These are phyloP conservation scores for Acacia crassicarpa DNA, from an alignment of 306 rosid genomes.

Conservation along the genomic window DNA sequence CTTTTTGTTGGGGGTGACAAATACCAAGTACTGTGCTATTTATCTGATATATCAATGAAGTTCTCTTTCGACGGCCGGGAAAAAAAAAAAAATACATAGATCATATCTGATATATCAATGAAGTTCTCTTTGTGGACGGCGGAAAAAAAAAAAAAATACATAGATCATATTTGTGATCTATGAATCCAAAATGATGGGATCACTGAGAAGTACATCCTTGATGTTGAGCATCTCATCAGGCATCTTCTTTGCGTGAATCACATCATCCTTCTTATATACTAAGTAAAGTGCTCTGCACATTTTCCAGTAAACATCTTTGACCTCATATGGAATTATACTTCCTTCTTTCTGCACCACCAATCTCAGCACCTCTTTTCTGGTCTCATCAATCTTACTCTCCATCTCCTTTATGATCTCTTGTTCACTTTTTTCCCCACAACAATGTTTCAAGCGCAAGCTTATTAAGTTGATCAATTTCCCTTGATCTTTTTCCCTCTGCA, in stretches of 20 bases:
- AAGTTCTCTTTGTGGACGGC: no score
- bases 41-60: no score
- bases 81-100: no score
- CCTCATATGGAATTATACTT: not conserved
- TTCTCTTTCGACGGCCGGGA: no score
- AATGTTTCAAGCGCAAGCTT: not conserved
- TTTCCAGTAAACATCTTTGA: not conserved
- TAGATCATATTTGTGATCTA: no score
- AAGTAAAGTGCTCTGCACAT: not conserved
- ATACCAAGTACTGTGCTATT: no score
- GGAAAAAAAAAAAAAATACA: no score
- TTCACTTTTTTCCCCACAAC: not conserved
- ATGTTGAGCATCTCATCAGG: not conserved
- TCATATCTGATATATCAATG: no score
- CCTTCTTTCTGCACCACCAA: not conserved
- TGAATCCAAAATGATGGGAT: not conserved
- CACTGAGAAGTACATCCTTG: not conserved
- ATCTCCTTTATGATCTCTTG: not conserved
- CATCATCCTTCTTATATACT: not conserved
- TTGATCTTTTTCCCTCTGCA: not conserved
- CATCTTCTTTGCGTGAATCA: not conserved
- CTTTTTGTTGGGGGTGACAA: no score
- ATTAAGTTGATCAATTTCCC: slow-evolving; percentile 15
- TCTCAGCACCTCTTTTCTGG: not conserved
- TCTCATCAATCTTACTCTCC: not conserved